Evolutionary conservation across 306 rosid species (phyloP), one percentile per base, ranked within the genome.

Genomic region (Datisca glomerata): DNA sequence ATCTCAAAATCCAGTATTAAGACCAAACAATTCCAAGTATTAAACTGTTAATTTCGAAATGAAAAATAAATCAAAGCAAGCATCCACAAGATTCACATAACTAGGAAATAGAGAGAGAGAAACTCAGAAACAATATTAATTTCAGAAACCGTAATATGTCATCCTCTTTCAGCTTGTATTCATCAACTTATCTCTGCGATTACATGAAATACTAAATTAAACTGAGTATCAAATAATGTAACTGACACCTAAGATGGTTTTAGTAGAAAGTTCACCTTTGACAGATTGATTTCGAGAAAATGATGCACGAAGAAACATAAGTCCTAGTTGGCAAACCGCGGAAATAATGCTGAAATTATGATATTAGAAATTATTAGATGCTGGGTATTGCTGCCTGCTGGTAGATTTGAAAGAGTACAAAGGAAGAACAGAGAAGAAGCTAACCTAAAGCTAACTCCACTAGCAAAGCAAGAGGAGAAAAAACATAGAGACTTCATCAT

Each of bases 391-490:
- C n/a, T n/a, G n/a, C n/a, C n/a, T n/a, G n/a, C 20, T 12, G 8
- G 11, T 22, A 5, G 6, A 3, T 4, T 12, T 11, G 11, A 41
- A 18, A 27, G 20, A 21, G n/a, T n/a, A n/a, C n/a, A n/a, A n/a
- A n/a, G n/a, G 58, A 46, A 18, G 21, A 10, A 42, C 7, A 43
- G 24, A 45, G 28, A 22, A 21, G 11, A 24, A 32, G 12, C 66
- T 41, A 19, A 81, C 95, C 94, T 77, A 42, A 80, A 68, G 67
- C 55, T 58, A 4, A 80, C 24, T 55, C 79, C 91, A 47, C 39
- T 59, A 17, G 95, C 35, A 34, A 77, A 80, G 72, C 84, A 77
- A 15, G 84, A 80, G 54, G 95, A 77, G 8, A 77, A 41, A 63
- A 84, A 53, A 34, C 66, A 70, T 0, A 83, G 55, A 49, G 63